phyloP scores from a whole-genome alignment of 2,329 filamentous ascomycete species.

The Xylariaceae sp. region DNA sequence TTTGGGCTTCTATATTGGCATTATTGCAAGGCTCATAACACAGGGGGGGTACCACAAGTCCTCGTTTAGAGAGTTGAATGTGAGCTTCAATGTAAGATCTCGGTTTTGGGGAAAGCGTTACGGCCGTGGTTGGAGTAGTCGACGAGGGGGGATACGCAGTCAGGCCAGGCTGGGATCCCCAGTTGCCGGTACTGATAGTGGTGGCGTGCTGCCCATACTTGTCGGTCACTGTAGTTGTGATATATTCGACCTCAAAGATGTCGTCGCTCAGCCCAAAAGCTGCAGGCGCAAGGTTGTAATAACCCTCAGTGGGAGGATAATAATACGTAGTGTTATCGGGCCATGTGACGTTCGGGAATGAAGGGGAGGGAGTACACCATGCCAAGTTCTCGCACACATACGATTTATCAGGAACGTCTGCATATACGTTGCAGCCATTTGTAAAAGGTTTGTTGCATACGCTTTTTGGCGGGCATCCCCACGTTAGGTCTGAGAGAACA shows the following conservation, averaged over 20 bases:
- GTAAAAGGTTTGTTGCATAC: slow-evolving; percentile 61
- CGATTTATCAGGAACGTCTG: slow-evolving; percentile 50
- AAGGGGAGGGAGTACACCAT: slow-evolving; percentile 53
- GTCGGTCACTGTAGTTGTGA: slow-evolving; percentile 43
- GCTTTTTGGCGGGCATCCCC: slow-evolving; percentile 59
- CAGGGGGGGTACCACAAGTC: slow-evolving; percentile 47
- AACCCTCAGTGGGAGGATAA: slow-evolving; percentile 59
- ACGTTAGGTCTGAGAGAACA: slow-evolving; percentile 52
- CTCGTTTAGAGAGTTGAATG: slow-evolving; percentile 47
- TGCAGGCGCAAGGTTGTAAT: slow-evolving; percentile 69
- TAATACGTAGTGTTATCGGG: slow-evolving; percentile 51
- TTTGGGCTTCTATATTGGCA: slow-evolving; percentile 52
- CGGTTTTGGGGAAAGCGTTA: neutral
- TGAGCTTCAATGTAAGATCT: neutral
- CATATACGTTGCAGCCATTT: slow-evolving; percentile 57
- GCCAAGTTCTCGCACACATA: slow-evolving; percentile 52
- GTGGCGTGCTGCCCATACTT: slow-evolving; percentile 41
- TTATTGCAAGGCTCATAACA: slow-evolving; percentile 63
- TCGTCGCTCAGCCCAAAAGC: slow-evolving; percentile 68
- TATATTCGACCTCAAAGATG: slow-evolving; percentile 59
- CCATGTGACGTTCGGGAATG: slow-evolving; percentile 49
- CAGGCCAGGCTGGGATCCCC: slow-evolving; percentile 57
- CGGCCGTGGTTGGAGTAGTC: slow-evolving; percentile 19
- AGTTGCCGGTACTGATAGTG: slow-evolving; percentile 61
- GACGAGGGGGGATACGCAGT: slow-evolving; percentile 46